Conservation (phyloP, 164 flowering plant genomes). For the Berberis vulgaris region DNA sequence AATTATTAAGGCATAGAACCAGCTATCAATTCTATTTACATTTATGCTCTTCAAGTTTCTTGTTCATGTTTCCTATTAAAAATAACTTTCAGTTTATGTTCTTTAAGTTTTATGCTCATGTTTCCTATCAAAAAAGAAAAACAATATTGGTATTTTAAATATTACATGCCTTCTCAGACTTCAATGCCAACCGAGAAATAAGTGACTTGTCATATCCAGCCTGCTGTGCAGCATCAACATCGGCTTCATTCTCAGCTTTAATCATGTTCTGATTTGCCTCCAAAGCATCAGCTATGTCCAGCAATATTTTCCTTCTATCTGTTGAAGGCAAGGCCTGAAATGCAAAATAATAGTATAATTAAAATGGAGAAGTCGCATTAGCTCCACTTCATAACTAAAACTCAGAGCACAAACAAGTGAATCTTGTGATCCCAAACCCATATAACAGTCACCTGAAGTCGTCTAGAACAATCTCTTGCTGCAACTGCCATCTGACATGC, state of each 20-base stretch:
- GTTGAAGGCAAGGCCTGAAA: conserved; percentile 57
- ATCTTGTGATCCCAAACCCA: neutral
- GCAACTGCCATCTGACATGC: conserved; percentile 92
- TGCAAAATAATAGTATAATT: neutral
- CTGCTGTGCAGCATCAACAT: conserved; percentile 64
- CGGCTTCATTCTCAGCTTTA: conserved; percentile 71
- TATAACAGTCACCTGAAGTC: conserved; percentile 59
- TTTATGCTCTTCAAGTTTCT: no score
- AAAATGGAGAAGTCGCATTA: neutral
- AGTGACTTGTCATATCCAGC: conserved; percentile 84
- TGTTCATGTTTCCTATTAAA: no score
- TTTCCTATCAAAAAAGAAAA: neutral
- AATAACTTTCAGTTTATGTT: no score
- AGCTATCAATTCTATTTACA: no score
- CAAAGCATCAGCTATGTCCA: conserved; percentile 78
- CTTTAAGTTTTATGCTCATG: no score
- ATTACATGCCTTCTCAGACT: conserved; percentile 73
- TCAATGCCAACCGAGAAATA: conserved; percentile 70
- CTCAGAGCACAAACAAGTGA: neutral
- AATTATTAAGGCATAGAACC: no score
- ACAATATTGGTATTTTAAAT: conserved; percentile 3
- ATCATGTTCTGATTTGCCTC: conserved; percentile 70
- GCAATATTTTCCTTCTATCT: conserved; percentile 62
- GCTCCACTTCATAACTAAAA: no score
- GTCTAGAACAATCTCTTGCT: conserved; percentile 88